These are phyloP conservation scores for Cystofilobasidium bisporidii DNA, from an alignment of 768 basidiomycete species.

Conservation along the genomic window DNA sequence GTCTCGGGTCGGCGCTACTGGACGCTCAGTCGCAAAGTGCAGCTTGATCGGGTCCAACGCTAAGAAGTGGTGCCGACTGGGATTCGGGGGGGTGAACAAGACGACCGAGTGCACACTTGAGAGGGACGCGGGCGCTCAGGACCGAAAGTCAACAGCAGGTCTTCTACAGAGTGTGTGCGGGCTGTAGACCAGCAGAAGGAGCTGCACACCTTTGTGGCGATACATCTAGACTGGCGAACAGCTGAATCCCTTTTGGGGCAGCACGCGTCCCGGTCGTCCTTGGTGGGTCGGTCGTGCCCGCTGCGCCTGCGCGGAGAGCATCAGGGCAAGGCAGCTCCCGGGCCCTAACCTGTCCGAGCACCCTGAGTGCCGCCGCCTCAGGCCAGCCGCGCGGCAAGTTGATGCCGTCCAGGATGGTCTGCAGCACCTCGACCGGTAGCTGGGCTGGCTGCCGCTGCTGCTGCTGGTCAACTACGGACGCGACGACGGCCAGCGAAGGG, in stretches of 20 bases:
- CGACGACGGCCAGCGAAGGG: neutral
- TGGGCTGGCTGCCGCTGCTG: neutral
- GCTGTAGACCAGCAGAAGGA: no score
- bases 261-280: neutral
- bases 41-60: constrained; percentile 44
- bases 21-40: constrained; percentile 37
- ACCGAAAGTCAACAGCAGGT: neutral
- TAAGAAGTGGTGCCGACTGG: constrained; percentile 57
- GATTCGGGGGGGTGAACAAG: constrained; percentile 51
- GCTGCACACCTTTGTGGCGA: no score
- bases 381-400: neutral
- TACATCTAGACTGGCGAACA: neutral
- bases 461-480: neutral
- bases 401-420: neutral
- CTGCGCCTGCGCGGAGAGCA: no score
- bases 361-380: neutral
- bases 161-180: neutral
- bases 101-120: constrained; percentile 36
- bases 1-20: no score
- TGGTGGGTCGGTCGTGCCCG: no score
- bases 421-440: neutral
- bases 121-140: neutral
- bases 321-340: no score
- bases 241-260: neutral
- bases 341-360: neutral